A percentile compares a stretch with the other conserved stretches of the same genome.
These are phyloP conservation scores for Chrysanthemum lavandulifolium DNA, from an alignment of 129 eudicot species.

Conservation along the genomic window DNA sequence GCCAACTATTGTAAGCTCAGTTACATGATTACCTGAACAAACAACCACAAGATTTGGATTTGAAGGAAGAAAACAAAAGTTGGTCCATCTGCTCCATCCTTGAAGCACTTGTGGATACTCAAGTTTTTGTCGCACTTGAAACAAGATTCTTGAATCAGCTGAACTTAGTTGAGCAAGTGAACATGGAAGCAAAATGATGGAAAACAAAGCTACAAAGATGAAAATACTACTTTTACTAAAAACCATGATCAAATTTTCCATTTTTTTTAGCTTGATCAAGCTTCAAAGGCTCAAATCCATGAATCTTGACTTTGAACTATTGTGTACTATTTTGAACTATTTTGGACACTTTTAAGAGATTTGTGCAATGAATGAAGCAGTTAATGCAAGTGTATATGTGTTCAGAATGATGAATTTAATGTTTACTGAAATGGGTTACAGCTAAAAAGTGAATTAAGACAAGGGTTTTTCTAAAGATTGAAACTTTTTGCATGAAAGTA, in stretches of 20 bases:
- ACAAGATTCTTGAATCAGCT: constrained; percentile 60
- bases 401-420: constrained; percentile 24
- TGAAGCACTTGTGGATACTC: constrained; percentile 74
- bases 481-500: constrained; percentile 36
- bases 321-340: no score
- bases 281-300: constrained; percentile 24
- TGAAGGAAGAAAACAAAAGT: constrained; percentile 71
- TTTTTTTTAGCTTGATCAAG: constrained; percentile 26
- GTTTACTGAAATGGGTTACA: constrained; percentile 32
- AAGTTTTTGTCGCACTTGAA: constrained; percentile 63
- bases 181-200: constrained; percentile 25
- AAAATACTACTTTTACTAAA: background rate
- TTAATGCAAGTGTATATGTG: constrained; percentile 25
- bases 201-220: constrained; percentile 32
- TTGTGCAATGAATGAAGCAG: constrained; percentile 29
- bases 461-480: constrained; percentile 18
- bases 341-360: constrained; percentile 12
- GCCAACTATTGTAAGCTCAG: constrained; percentile 68
- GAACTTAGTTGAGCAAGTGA: constrained; percentile 54
- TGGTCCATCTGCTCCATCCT: constrained; percentile 69
- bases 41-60: constrained; percentile 43
- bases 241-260: background rate
- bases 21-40: constrained; percentile 71
- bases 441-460: constrained; percentile 20
- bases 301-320: constrained; percentile 20